Percentiles rank a stretch among this genome's conserved stretches.
These are phyloP conservation scores for Phaffomyces thermotolerans DNA, from an alignment of 805 yeast species.

Conservation along the genomic window DNA sequence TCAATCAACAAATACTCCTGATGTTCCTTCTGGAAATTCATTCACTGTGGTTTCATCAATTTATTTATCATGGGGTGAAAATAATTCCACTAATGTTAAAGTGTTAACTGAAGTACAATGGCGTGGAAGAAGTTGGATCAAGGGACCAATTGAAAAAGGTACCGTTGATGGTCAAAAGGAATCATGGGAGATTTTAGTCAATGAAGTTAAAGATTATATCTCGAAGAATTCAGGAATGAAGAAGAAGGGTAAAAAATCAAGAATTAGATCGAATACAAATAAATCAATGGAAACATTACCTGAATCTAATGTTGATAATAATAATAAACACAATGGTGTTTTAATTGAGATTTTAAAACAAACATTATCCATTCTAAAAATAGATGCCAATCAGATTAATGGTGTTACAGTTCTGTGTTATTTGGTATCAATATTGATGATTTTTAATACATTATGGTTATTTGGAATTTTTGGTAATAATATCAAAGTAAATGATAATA, in stretches of 20 bases:
- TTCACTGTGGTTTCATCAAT: conserved; percentile 57
- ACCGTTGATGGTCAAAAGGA: conserved; percentile 69
- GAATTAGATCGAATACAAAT: background rate
- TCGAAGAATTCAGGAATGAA: conserved; percentile 12
- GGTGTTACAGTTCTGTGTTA: background rate
- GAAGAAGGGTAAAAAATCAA: conserved; percentile 8
- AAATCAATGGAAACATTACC: background rate
- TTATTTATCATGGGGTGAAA: conserved; percentile 56
- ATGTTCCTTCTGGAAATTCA: conserved; percentile 82
- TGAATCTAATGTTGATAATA: background rate
- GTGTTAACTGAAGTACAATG: conserved; percentile 58
- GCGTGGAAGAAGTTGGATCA: conserved; percentile 72
- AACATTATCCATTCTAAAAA: background rate
- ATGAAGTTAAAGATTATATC: conserved; percentile 30
- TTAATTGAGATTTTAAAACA: background rate
- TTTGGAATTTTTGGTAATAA: too few species aligned
- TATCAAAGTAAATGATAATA: too few species aligned
- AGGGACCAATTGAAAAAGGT: conserved; percentile 70
- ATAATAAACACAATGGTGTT: background rate
- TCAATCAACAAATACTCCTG: conserved; percentile 71
- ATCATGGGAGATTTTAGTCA: conserved; percentile 38
- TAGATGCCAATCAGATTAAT: background rate
- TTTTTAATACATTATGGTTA: background rate
- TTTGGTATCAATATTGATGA: background rate
- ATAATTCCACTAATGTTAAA: conserved; percentile 44